phyloP scores from a whole-genome alignment of 1,284 basidiomycete species.

The Cutaneotrichosporon cavernicola region DNA sequence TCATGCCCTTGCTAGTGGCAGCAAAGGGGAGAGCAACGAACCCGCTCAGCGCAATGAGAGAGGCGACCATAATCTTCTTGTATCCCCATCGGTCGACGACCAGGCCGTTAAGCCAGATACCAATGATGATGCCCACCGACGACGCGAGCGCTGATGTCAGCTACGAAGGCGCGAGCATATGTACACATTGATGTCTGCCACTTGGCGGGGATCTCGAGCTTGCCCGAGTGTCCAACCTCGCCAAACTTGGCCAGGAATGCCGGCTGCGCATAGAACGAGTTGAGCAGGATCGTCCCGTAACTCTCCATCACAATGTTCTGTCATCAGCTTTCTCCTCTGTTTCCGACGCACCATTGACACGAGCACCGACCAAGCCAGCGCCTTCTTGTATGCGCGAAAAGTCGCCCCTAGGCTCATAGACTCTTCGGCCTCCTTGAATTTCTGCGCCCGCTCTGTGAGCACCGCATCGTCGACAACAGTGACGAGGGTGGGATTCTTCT shows the following conservation, averaged over 20 bases:
- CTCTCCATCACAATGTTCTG: constrained; percentile 17
- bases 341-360: constrained; percentile 5
- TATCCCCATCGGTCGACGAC: constrained; percentile 13
- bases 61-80: constrained; percentile 19
- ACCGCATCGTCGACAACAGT: neutral
- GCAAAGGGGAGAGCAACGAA: constrained; percentile 51
- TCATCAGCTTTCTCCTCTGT: neutral
- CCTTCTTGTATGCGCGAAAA: neutral
- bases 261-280: constrained; percentile 17
- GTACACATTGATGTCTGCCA: constrained; percentile 53
- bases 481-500: neutral
- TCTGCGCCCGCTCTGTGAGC: constrained; percentile 1
- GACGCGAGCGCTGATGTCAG: constrained; percentile 6
- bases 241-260: constrained; percentile 17
- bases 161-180: neutral
- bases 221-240: neutral
- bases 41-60: constrained; percentile 38
- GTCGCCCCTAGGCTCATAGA: neutral
- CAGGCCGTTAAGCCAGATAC: constrained; percentile 10
- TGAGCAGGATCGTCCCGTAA: constrained; percentile 6
- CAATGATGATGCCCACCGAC: constrained; percentile 8
- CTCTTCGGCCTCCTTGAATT: constrained; percentile 5
- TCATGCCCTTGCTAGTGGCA: constrained; percentile 40
- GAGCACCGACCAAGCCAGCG: constrained; percentile 1
- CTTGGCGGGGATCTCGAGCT: constrained; percentile 42